These are phyloP conservation scores for Mesembryanthemum crystallinum DNA, from an alignment of 148 eudicot species.

Conservation along the genomic window DNA sequence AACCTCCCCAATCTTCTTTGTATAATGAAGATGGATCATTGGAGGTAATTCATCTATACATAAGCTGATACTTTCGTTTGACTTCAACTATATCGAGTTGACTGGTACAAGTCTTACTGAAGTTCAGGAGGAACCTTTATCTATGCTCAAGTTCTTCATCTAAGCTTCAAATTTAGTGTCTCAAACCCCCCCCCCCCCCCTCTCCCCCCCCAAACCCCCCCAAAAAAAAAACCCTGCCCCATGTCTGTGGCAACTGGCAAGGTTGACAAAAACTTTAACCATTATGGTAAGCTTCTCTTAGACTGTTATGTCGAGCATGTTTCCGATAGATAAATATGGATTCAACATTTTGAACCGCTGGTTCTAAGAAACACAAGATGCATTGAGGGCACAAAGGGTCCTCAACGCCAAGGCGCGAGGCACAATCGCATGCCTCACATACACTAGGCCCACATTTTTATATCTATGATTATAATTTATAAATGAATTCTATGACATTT, in stretches of 20 bases:
- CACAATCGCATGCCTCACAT: no score
- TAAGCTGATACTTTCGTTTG: neutral
- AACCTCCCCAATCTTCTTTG: slow-evolving; percentile 45
- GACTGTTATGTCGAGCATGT: neutral
- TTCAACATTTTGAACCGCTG: neutral
- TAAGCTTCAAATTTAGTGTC: neutral
- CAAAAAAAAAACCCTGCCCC: no score
- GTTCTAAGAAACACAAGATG: no score
- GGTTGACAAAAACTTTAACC: no score
- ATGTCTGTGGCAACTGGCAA: no score
- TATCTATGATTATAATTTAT: no score
- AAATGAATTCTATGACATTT: no score
- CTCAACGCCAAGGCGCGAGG: no score
- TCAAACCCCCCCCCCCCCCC: neutral
- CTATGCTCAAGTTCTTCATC: neutral
- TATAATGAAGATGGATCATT: slow-evolving; percentile 89
- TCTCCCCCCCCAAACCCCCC: neutral
- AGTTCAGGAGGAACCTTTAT: neutral
- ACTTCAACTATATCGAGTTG: neutral
- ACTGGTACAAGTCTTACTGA: neutral
- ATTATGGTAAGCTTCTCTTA: neutral
- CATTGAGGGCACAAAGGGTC: no score
- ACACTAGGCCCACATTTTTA: no score
- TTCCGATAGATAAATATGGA: neutral
- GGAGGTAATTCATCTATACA: slow-evolving; percentile 55